Evolutionary conservation across 2,329 filamentous ascomycete species (phyloP).

Genomic region (Cytospora mali): DNA sequence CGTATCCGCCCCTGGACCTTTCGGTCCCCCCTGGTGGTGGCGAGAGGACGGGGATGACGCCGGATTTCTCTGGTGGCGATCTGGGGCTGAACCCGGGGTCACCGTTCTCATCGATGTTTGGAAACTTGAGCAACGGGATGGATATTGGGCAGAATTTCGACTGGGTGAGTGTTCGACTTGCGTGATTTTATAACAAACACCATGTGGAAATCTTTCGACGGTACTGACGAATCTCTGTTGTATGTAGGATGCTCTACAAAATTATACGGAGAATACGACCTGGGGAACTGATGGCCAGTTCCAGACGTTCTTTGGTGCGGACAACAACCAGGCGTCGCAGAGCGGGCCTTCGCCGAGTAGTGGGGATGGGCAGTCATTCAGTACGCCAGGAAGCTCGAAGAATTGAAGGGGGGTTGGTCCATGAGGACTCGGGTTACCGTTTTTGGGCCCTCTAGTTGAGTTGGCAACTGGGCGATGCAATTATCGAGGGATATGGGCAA

Average conservation of each 20-base stretch:
- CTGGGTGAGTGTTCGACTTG: constrained; percentile 51
- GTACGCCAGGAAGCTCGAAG: constrained; percentile 26
- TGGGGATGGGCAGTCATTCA: constrained; percentile 27
- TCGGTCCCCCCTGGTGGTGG: constrained; percentile 34
- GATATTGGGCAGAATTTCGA: constrained; percentile 58
- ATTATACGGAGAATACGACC: constrained; percentile 56
- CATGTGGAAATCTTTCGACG: background rate
- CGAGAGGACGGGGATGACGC: constrained; percentile 39
- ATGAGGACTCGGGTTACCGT: background rate
- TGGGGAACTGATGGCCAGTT: constrained; percentile 57
- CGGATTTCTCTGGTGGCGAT: constrained; percentile 44
- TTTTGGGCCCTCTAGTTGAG: no score
- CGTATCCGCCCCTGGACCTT: constrained; percentile 51
- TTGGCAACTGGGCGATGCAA: background rate
- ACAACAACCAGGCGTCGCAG: constrained; percentile 3
- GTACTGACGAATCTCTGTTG: constrained; percentile 33
- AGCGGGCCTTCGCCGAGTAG: constrained; percentile 24
- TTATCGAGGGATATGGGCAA: background rate
- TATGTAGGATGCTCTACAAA: constrained; percentile 57
- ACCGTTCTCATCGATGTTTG: constrained; percentile 58
- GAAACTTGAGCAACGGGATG: constrained; percentile 45
- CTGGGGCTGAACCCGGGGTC: constrained; percentile 43
- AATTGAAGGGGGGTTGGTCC: background rate
- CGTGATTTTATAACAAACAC: background rate
- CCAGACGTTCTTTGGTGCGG: constrained; percentile 49